Evolutionary conservation across 2,329 filamentous ascomycete genomes (phyloP), one percentile per base, ranked within the genome.

Genomic region (Diaporthe longicolla): DNA sequence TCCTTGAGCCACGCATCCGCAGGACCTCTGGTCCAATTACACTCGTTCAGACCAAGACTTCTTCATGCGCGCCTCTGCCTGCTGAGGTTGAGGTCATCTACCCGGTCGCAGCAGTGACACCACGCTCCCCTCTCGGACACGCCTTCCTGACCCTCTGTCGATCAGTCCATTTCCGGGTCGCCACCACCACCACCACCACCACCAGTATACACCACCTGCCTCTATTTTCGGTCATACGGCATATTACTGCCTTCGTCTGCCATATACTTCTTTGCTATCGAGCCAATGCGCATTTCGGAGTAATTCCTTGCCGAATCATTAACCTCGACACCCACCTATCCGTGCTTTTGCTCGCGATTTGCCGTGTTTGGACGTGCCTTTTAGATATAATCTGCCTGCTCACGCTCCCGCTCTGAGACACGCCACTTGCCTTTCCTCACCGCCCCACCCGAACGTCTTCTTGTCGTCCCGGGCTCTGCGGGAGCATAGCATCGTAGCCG

Each of bases 11-110:
- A 37, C 37, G 9, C 13, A 43, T 6, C 29, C 45, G 8, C 48
- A 66, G 87, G 87, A 86, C 86, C 84, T 89, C 79, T 76, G 86
- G 89, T 81, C 87, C 87, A 80, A 84, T 89, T 89, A 82, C 88
- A 80, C 81, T 89, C 87, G 87, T 87, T 88, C 81, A 66, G 21
- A 54, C 35, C 32, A 68, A 17, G 10, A 19, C 32, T 40, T 26
- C 48, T 37, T 54, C 48, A 15, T 40, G 63, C 32, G 17, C 32
- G 48, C 45, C 21, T 66, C 45, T 66, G 63, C 63, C 63, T 68
- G 63, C 63, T 54, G 29, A 37, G 35, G 21, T 29, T 24, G 37
- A 19, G 45, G 63, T 50, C 63, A 52, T 52, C 63, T 45, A 9
- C 10, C 63, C 45, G 21, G 63, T 66, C 26, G 63, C 26, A 37